Evolutionary conservation across 1,139 yeast species (phyloP).

Genomic region (Zygoascus sp.): DNA sequence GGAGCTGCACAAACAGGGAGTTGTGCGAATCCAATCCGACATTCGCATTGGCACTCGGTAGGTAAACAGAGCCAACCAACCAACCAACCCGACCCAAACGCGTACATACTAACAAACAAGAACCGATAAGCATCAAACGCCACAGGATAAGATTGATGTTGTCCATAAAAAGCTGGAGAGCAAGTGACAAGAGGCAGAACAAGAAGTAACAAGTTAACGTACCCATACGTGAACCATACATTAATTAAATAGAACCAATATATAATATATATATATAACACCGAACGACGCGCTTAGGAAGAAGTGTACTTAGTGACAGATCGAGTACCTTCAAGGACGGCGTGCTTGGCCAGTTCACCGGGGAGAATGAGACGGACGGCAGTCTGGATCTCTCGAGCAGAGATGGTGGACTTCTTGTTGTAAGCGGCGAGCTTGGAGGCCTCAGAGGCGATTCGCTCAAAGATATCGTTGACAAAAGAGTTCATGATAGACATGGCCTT

Average conservation of each 20-base stretch:
- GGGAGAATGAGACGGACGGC: slow-evolving; percentile 99
- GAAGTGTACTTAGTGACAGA: slow-evolving; percentile 99
- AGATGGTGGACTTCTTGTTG: slow-evolving; percentile 98
- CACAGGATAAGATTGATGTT: slow-evolving; percentile 31
- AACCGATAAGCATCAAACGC: slow-evolving; percentile 34
- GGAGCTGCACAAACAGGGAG: slow-evolving; percentile 61
- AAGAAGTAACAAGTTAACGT: background rate
- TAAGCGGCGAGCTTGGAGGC: slow-evolving; percentile 99
- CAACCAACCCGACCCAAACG: background rate
- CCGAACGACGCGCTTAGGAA: slow-evolving; percentile 26
- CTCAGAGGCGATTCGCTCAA: slow-evolving; percentile 71
- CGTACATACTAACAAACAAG: slow-evolving; percentile 33
- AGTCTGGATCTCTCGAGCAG: slow-evolving; percentile 99
- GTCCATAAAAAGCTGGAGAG: slow-evolving; percentile 25
- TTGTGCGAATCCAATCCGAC: slow-evolving; percentile 75
- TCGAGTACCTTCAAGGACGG: slow-evolving; percentile 99
- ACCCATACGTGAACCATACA: slow-evolving; percentile 15
- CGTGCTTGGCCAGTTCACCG: slow-evolving; percentile 99
- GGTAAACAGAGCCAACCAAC: slow-evolving; percentile 5
- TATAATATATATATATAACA: slow-evolving; percentile 4
- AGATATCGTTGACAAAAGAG: slow-evolving; percentile 89
- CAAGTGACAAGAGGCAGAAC: slow-evolving; percentile 1
- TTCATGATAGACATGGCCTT: slow-evolving; percentile 99
- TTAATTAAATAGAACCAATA: slow-evolving; percentile 17
- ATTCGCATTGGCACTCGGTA: slow-evolving; percentile 76